Evolutionary conservation across 169 alveolate genomes (phyloP), one percentile per base, ranked within the genome.

Genomic region (Amoebophrya sp.): DNA sequence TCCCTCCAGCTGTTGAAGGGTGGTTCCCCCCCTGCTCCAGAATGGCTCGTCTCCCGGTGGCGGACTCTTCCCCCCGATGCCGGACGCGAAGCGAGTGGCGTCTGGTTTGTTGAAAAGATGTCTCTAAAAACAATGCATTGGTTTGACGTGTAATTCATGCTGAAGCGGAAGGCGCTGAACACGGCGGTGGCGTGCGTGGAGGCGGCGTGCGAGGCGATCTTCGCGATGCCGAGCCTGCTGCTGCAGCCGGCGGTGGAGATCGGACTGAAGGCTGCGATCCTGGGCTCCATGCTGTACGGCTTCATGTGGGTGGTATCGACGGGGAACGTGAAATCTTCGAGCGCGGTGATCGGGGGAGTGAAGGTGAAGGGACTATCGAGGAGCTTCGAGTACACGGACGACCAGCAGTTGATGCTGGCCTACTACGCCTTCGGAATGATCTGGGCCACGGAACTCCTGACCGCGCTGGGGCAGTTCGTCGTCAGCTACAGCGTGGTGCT

Each of bases 401-500:
- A 58, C 34, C 78, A 58, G 23, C 78, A 13, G 10, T 4, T 10
- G 39, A 13, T 23, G 4, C 38, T 58, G 34, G 78, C 29, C 26
- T 58, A 58, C 78, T 58, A 29, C 34, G 7, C 23, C 78, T 58
- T 58, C 34, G 78, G 78, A 29, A 58, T 58, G 4, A 13, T 58
- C 78, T 58, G 78, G 78, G 5, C 23, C 34, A 23, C 78, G 7
- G 78, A 58, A 58, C 78, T 58, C 7, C 23, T 58, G 34, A 13
- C 4, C 23, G 78, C 78, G 78, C 78, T 58, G 26, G 78, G 78
- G 39, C 78, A 58, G 78, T 58, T 58, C 78, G 78, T 58, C 10
- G 78, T 58, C 78, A 58, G 78, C 78, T 58, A 58, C 78, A 7
- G 78, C 34, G 78, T 58, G 78, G 78, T 58, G 78, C 78, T 58